A percentile compares a stretch with the other conserved stretches of the same genome.
These are phyloP conservation scores for Periconia digitata DNA, from an alignment of 2,329 filamentous ascomycete species.

Conservation along the genomic window DNA sequence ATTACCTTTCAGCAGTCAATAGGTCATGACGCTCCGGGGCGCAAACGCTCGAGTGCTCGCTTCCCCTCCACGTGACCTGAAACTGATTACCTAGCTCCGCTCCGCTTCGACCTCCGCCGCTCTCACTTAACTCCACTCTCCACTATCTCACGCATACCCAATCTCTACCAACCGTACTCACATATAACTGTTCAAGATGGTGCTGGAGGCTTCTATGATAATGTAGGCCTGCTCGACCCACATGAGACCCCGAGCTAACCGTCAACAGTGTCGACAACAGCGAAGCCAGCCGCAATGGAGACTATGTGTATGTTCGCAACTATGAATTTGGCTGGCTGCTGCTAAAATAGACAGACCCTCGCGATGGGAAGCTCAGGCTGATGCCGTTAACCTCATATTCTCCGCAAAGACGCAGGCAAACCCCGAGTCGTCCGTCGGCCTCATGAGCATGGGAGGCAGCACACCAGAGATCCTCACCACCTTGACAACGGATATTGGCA, in stretches of 20 bases:
- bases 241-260: constrained; percentile 20
- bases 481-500: constrained; percentile 92
- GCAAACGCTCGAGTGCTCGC: constrained; percentile 1
- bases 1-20: too few relatives aligned
- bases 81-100: constrained; percentile 8
- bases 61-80: neutral
- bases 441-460: constrained; percentile 98
- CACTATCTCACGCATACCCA: neutral
- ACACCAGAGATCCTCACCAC: constrained; percentile 97
- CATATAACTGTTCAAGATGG: constrained; percentile 70
- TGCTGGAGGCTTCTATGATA: constrained; percentile 98
- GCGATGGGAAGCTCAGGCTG: constrained; percentile 92
- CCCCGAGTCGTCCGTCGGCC: constrained; percentile 92
- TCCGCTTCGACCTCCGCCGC: constrained; percentile 2
- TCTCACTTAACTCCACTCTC: constrained; percentile 11
- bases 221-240: constrained; percentile 52
- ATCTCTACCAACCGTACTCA: constrained; percentile 6
- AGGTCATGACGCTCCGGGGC: too few relatives aligned
- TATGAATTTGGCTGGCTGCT: constrained; percentile 4
- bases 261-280: constrained; percentile 84
- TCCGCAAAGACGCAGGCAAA: constrained; percentile 93
- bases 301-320: constrained; percentile 61
- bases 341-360: constrained; percentile 67
- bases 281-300: constrained; percentile 96
- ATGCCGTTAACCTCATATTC: constrained; percentile 94